Evolutionary conservation across 1,284 basidiomycete genomes (phyloP).

Genomic region (Stygiomarasmius scandens): DNA sequence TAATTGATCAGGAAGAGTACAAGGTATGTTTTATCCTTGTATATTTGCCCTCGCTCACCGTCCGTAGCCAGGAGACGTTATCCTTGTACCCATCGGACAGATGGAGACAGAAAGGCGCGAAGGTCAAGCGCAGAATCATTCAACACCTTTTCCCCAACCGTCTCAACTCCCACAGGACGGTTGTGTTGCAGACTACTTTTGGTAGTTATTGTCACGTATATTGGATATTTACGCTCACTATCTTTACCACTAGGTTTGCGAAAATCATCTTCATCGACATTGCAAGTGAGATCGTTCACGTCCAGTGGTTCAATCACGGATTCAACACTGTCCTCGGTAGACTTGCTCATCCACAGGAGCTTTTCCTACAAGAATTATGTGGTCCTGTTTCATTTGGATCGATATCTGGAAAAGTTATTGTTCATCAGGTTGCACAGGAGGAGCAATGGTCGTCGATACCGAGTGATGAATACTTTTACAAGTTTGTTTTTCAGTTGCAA

Average conservation of each 20-base stretch:
- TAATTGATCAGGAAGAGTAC: constrained; percentile 40
- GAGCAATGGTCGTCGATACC: constrained; percentile 19
- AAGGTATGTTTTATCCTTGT: constrained; percentile 36
- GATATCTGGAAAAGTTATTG: constrained; percentile 49
- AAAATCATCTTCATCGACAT: constrained; percentile 55
- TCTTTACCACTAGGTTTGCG: constrained; percentile 56
- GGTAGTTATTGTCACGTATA: constrained; percentile 40
- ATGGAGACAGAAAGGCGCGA: constrained; percentile 1
- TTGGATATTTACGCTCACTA: not conserved
- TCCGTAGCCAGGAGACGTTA: constrained; percentile 57
- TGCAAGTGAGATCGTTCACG: constrained; percentile 48
- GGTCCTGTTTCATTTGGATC: constrained; percentile 39
- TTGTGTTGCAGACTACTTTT: constrained; percentile 59
- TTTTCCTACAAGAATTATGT: constrained; percentile 64
- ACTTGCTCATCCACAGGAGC: constrained; percentile 60
- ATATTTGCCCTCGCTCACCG: not conserved
- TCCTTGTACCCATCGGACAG: constrained; percentile 48
- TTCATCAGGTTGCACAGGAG: constrained; percentile 30
- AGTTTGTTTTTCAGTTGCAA: constrained; percentile 38
- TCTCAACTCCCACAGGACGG: constrained; percentile 35
- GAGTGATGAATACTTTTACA: constrained; percentile 58
- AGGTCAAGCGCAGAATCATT: constrained; percentile 17
- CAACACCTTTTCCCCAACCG: constrained; percentile 25
- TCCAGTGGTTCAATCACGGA: constrained; percentile 73
- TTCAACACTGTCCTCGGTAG: constrained; percentile 53